phyloP scores from a whole-genome alignment of 2,329 filamentous ascomycete genomes.

The Fusarium secorum region DNA sequence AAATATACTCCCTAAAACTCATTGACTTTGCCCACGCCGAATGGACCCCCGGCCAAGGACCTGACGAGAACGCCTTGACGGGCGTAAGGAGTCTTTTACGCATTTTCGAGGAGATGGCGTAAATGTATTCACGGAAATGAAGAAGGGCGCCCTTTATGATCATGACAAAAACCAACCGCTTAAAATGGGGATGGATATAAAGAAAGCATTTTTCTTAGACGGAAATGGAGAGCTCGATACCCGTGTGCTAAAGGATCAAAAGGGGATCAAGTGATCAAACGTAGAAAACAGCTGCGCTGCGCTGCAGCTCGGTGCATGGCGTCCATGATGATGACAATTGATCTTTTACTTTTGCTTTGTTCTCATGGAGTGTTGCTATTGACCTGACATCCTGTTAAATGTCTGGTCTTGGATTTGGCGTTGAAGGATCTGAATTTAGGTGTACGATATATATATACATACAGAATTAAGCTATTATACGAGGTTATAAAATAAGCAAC shows the following conservation, averaged over 20 bases:
- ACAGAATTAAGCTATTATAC: neutral
- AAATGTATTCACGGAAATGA: conserved; percentile 24
- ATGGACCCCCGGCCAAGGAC: conserved; percentile 82
- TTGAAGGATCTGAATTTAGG: conserved; percentile 5
- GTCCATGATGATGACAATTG: conserved; percentile 34
- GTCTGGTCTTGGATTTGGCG: conserved; percentile 14
- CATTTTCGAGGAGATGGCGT: conserved; percentile 73
- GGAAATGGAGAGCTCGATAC: conserved; percentile 39
- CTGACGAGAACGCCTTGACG: conserved; percentile 82
- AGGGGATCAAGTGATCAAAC: conserved; percentile 27
- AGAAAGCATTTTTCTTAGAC: conserved; percentile 36
- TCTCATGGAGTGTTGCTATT: neutral
- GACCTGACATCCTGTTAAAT: neutral
- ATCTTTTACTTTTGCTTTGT: conserved; percentile 5
- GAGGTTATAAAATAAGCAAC: neutral
- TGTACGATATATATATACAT: conserved; percentile 1
- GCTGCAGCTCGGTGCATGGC: conserved; percentile 30
- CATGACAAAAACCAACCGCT: conserved; percentile 23
- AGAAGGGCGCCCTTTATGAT: conserved; percentile 29
- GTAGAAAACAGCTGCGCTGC: conserved; percentile 33
- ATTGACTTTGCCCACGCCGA: conserved; percentile 97
- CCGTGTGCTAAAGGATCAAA: conserved; percentile 35
- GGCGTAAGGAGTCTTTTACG: conserved; percentile 76
- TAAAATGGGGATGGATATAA: conserved; percentile 10
- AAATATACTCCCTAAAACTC: conserved; percentile 81